Conservation (phyloP, 2,329 filamentous ascomycete genomes). For the Curvularia eragrostidis region DNA sequence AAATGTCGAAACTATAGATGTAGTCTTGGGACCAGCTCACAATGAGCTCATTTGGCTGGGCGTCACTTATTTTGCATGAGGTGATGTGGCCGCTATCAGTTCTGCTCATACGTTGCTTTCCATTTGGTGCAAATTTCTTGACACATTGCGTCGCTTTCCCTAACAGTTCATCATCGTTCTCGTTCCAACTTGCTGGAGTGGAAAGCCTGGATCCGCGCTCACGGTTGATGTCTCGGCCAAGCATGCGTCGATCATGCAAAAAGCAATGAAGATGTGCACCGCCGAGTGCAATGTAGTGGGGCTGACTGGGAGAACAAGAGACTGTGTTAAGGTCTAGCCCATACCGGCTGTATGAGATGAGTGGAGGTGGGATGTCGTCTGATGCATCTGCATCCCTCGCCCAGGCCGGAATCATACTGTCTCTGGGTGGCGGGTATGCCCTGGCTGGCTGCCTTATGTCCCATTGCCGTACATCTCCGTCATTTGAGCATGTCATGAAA, state of each 20-base stretch:
- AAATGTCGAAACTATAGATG: conserved; percentile 71
- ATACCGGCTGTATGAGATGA: conserved; percentile 71
- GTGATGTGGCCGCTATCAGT: conserved; percentile 70
- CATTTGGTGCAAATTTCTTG: conserved; percentile 68
- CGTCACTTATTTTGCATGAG: conserved; percentile 73
- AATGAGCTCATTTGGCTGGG: conserved; percentile 70
- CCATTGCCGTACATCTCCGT: conserved; percentile 74
- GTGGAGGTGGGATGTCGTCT: conserved; percentile 64
- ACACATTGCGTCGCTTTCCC: conserved; percentile 69
- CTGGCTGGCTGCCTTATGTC: conserved; percentile 69
- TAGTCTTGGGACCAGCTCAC: conserved; percentile 73
- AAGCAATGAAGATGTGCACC: conserved; percentile 74
- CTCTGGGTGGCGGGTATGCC: conserved; percentile 61
- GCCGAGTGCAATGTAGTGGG: conserved; percentile 72
- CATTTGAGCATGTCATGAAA: conserved; percentile 74
- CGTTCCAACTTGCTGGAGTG: conserved; percentile 51
- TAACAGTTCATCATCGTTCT: conserved; percentile 61
- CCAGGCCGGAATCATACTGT: conserved; percentile 33
- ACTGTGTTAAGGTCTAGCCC: conserved; percentile 71
- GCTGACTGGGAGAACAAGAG: conserved; percentile 70
- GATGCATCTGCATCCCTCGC: conserved; percentile 49
- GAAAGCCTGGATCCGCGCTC: conserved; percentile 61
- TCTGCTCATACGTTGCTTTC: conserved; percentile 61
- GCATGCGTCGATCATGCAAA: conserved; percentile 72
- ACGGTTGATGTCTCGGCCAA: conserved; percentile 63